Conservation (phyloP, 345 rosid genomes). For the Physaria fendleri region DNA sequence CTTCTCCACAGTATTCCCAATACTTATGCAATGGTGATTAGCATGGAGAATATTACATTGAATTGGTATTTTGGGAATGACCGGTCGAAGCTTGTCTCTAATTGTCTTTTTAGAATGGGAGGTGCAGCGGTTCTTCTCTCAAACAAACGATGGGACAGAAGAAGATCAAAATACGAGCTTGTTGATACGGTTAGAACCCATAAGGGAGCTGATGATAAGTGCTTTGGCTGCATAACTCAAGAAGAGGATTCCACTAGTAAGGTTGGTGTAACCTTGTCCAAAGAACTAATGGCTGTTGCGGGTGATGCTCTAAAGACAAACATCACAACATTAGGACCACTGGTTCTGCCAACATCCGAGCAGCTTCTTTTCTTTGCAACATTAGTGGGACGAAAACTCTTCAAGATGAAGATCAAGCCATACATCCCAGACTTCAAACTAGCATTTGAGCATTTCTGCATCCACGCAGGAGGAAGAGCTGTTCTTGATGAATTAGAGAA, state of each 20-base stretch:
- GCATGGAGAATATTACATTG: conserved; percentile 49
- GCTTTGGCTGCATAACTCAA: conserved; percentile 47
- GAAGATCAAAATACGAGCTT: conserved; percentile 47
- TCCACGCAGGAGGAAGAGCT: conserved; percentile 55
- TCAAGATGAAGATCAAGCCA: conserved; percentile 53
- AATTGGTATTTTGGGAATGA: conserved; percentile 61
- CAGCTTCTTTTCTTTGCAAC: conserved; percentile 51
- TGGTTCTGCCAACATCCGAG: conserved; percentile 52
- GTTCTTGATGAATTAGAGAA: conserved; percentile 61
- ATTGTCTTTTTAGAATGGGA: conserved; percentile 56
- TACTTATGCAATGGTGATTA: conserved; percentile 46
- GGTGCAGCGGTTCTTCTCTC: conserved; percentile 53
- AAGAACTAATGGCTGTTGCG: conserved; percentile 53
- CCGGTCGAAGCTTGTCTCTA: conserved; percentile 49
- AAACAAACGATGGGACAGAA: conserved; percentile 38
- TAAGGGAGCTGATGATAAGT: conserved; percentile 51
- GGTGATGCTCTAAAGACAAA: conserved; percentile 61
- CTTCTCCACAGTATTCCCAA: conserved; percentile 44
- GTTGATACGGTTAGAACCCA: conserved; percentile 51
- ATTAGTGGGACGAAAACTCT: conserved; percentile 38
- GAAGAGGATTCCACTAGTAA: conserved; percentile 45
- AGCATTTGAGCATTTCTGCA: conserved; percentile 57
- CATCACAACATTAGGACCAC: conserved; percentile 50
- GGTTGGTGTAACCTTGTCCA: conserved; percentile 46
- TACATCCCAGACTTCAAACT: conserved; percentile 62